A percentile compares a stretch with the other conserved stretches of the same genome.
phyloP scores from a whole-genome alignment of 2,329 filamentous ascomycete species.

The Ascomycota sp. region DNA sequence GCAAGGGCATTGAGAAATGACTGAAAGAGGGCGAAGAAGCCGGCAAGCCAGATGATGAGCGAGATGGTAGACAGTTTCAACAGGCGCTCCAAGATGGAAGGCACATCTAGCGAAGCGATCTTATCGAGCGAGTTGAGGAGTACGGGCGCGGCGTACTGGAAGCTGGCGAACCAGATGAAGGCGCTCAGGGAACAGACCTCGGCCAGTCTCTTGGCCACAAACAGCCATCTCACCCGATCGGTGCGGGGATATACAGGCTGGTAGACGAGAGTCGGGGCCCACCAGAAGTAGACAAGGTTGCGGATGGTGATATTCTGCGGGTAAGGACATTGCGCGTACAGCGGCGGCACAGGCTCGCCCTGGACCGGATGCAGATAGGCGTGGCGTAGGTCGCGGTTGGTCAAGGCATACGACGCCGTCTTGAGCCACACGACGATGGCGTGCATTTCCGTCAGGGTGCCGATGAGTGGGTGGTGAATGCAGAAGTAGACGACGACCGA shows the following conservation, averaged over 20 bases:
- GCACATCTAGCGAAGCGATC: conserved; percentile 56
- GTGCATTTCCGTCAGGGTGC: conserved; percentile 73
- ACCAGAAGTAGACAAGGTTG: conserved; percentile 92
- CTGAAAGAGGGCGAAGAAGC: conserved; percentile 93
- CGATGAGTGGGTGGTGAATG: conserved; percentile 83
- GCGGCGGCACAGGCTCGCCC: conserved; percentile 49
- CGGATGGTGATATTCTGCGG: conserved; percentile 71
- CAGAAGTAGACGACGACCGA: conserved; percentile 74
- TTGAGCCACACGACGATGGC: conserved; percentile 93
- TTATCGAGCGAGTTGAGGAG: conserved; percentile 76
- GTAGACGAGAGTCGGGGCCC: conserved; percentile 87
- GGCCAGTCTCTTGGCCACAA: conserved; percentile 59
- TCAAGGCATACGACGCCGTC: conserved; percentile 85
- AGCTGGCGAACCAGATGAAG: conserved; percentile 86
- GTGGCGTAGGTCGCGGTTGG: conserved; percentile 83
- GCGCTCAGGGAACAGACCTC: conserved; percentile 60
- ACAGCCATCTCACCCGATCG: conserved; percentile 59
- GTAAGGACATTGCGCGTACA: conserved; percentile 71
- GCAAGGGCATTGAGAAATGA: conserved; percentile 77
- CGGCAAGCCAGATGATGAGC: conserved; percentile 86
- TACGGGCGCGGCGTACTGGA: conserved; percentile 81
- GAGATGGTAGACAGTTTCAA: conserved; percentile 93
- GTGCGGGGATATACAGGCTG: conserved; percentile 89
- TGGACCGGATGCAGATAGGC: conserved; percentile 59
- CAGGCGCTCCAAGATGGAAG: conserved; percentile 66